phyloP scores from a whole-genome alignment of 176 grass and related monocot species.

The Avena atlantica region DNA sequence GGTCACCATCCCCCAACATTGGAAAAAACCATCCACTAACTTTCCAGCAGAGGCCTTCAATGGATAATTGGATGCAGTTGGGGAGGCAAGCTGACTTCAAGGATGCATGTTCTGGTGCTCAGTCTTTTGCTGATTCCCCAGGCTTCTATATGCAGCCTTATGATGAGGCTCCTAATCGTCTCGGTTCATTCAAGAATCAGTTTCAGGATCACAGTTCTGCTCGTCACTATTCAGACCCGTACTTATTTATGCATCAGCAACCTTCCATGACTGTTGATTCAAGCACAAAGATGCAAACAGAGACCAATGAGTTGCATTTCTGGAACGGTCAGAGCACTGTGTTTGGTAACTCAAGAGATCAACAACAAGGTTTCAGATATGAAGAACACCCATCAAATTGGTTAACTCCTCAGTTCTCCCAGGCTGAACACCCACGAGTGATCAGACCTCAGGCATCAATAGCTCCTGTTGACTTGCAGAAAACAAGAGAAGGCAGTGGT shows the following conservation, averaged over 20 bases:
- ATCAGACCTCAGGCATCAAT: constrained; percentile 61
- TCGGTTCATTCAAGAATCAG: constrained; percentile 53
- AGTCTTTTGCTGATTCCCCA: constrained; percentile 47
- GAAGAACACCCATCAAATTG: constrained; percentile 56
- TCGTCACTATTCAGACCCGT: constrained; percentile 52
- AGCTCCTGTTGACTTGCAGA: constrained; percentile 67
- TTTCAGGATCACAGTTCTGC: constrained; percentile 53
- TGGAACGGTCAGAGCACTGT: constrained; percentile 46
- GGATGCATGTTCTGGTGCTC: constrained; percentile 44
- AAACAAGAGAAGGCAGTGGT: constrained; percentile 66
- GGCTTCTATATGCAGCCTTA: constrained; percentile 60
- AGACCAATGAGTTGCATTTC: constrained; percentile 44
- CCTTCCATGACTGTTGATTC: constrained; percentile 58
- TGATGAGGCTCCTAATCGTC: constrained; percentile 52
- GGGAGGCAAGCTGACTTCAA: constrained; percentile 62
- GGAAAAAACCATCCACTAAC: constrained; percentile 37
- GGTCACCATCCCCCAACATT: constrained; percentile 55
- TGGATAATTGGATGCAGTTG: constrained; percentile 63
- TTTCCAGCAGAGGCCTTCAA: constrained; percentile 55
- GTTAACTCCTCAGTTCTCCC: constrained; percentile 56
- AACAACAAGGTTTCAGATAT: constrained; percentile 52
- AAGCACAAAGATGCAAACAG: constrained; percentile 42
- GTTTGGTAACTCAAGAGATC: constrained; percentile 52
- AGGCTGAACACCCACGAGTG: constrained; percentile 52
- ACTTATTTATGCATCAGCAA: constrained; percentile 49